A percentile compares a stretch with the other conserved stretches of the same genome.
Evolutionary conservation across 2,329 filamentous ascomycete genomes (phyloP).

Genomic region (Beauveria scarabaeidicola): DNA sequence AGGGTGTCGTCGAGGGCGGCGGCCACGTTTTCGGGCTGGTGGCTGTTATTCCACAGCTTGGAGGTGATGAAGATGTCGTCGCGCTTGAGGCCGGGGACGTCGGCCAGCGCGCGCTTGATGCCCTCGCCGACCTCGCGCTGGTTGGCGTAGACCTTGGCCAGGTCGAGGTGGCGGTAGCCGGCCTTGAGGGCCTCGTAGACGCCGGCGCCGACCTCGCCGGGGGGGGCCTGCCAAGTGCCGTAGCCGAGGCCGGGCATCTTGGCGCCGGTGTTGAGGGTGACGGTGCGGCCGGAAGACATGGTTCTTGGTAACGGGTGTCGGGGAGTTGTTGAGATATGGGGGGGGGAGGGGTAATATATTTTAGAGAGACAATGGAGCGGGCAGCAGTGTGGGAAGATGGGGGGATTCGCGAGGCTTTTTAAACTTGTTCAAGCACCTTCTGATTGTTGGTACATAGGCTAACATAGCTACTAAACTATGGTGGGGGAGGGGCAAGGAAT

Average conservation of each 20-base stretch:
- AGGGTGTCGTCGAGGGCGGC: conserved; percentile 48
- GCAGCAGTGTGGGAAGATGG: background rate
- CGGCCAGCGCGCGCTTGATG: conserved; percentile 37
- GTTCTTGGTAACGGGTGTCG: conserved; percentile 8
- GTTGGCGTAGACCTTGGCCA: conserved; percentile 53
- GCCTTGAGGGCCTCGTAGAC: conserved; percentile 55
- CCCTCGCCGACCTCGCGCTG: conserved; percentile 50
- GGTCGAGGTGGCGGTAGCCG: conserved; percentile 56
- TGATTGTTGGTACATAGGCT: too few species aligned
- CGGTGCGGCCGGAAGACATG: conserved; percentile 48
- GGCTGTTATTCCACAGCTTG: conserved; percentile 55
- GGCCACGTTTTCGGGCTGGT: conserved; percentile 51
- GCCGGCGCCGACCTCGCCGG: conserved; percentile 54
- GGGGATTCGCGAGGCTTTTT: background rate
- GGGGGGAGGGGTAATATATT: too few species aligned
- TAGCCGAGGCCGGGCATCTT: conserved; percentile 48
- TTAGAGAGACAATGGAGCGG: too few species aligned
- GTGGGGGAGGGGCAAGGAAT: conserved; percentile 11
- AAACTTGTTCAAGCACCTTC: background rate
- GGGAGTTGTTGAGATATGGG: background rate
- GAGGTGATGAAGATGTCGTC: conserved; percentile 56
- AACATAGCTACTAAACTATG: too few species aligned
- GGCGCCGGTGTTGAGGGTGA: conserved; percentile 50
- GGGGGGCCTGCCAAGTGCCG: conserved; percentile 60
- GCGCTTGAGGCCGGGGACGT: conserved; percentile 43